Conservation (phyloP, 2,329 filamentous ascomycete genomes). For the Pseudocercospora fijiensis region DNA sequence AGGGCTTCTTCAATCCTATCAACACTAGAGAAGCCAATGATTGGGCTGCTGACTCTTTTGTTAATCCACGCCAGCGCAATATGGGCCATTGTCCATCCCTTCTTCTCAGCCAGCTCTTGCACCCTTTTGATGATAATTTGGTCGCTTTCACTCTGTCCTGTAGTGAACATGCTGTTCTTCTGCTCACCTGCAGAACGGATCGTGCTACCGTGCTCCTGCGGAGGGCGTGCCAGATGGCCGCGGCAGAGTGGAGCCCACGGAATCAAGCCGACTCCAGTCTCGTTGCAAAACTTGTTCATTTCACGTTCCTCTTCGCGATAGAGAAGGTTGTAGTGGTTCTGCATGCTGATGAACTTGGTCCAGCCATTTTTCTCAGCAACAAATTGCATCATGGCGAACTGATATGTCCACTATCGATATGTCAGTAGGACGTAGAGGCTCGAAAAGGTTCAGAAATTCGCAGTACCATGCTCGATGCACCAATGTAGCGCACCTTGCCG, state of each 20-base stretch:
- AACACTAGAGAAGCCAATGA: constrained; percentile 53
- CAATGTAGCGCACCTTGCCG: constrained; percentile 54
- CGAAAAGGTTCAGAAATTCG: background rate
- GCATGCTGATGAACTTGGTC: constrained; percentile 63
- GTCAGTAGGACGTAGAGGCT: background rate
- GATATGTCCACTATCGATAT: constrained; percentile 46
- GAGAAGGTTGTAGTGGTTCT: constrained; percentile 58
- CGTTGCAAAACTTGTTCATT: constrained; percentile 53
- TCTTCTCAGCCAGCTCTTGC: constrained; percentile 44
- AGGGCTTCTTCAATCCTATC: constrained; percentile 53
- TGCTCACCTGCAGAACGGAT: constrained; percentile 15
- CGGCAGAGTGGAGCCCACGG: constrained; percentile 38
- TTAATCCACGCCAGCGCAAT: constrained; percentile 34
- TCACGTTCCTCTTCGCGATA: constrained; percentile 64
- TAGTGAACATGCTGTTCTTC: constrained; percentile 20
- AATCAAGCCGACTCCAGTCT: constrained; percentile 52
- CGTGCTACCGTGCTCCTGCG: constrained; percentile 14
- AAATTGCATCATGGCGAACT: constrained; percentile 57
- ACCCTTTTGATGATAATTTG: constrained; percentile 43
- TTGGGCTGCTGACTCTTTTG: constrained; percentile 45
- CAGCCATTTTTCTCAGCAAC: constrained; percentile 58
- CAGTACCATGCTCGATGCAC: background rate
- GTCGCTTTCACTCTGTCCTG: constrained; percentile 36
- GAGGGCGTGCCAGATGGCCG: constrained; percentile 28
- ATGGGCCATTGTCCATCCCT: constrained; percentile 33